Evolutionary conservation across 768 basidiomycete species (phyloP).

Genomic region (Leccinellum luteum): DNA sequence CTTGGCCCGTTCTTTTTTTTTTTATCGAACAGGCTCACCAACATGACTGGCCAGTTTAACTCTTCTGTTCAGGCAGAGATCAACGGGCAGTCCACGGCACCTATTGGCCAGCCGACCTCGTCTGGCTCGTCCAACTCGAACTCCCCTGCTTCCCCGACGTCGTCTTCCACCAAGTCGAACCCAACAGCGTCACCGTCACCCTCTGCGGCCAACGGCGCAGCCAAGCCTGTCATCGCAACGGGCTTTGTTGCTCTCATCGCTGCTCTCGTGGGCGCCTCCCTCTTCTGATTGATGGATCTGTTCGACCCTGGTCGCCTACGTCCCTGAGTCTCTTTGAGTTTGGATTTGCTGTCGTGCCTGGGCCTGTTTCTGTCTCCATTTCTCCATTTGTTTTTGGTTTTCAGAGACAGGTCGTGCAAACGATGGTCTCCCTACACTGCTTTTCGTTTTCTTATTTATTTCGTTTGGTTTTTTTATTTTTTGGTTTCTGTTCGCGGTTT

Average conservation of each 20-base stretch:
- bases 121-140: slow-evolving; percentile 9
- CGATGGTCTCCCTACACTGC: background rate
- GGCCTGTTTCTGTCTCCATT: background rate
- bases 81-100: slow-evolving; percentile 56
- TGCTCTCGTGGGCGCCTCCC: slow-evolving; percentile 18
- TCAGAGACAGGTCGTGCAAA: background rate
- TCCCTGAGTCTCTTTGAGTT: background rate
- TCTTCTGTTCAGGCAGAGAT: slow-evolving; percentile 54
- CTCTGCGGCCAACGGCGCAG: slow-evolving; percentile 17
- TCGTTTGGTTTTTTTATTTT: background rate
- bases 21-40: slow-evolving; percentile 44
- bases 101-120: slow-evolving; percentile 42
- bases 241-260: slow-evolving; percentile 23
- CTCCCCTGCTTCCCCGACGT: background rate
- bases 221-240: slow-evolving; percentile 23
- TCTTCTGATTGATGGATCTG: slow-evolving; percentile 15
- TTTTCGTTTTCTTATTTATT: background rate
- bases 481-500: background rate
- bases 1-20: background rate
- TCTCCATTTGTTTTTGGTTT: background rate
- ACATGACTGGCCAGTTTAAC: slow-evolving; percentile 74
- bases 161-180: background rate
- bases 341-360: background rate
- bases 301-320: background rate
- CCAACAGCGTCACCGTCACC: background rate